These are phyloP conservation scores for Picea sitchensis DNA, from an alignment of 75 land plant species.

Conservation along the genomic window DNA sequence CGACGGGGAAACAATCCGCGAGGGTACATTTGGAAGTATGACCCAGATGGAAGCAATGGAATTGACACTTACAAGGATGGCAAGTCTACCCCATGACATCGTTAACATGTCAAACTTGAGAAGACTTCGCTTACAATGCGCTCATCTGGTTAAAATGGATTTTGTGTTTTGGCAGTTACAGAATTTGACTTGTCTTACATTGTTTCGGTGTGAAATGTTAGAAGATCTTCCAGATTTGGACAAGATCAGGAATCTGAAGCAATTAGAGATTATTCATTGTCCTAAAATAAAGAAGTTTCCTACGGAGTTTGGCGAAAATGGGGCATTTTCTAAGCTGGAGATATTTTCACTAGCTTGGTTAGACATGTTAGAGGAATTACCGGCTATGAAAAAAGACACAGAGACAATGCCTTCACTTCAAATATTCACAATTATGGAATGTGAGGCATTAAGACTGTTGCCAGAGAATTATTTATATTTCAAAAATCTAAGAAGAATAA, in stretches of 20 bases:
- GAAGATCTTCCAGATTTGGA: neutral
- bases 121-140: neutral
- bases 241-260: neutral
- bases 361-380: neutral
- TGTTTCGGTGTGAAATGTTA: neutral
- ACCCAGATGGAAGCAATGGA: neutral
- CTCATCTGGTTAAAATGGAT: neutral
- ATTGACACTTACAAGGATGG: slow-evolving; percentile 3
- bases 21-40: neutral
- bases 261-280: neutral
- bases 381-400: neutral
- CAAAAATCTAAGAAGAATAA: neutral
- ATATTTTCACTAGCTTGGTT: neutral
- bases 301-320: neutral
- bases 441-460: neutral
- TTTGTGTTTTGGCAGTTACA: neutral
- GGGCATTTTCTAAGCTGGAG: slow-evolving; percentile 1
- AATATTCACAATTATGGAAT: neutral
- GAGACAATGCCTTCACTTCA: neutral
- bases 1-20: neutral
- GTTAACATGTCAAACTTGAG: neutral
- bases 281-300: neutral
- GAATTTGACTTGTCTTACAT: neutral
- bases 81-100: neutral
- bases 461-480: neutral